Percentiles rank a stretch among this genome's conserved stretches.
These are phyloP conservation scores for Diplodia seriata DNA, from an alignment of 2,329 filamentous ascomycete genomes.

Conservation along the genomic window DNA sequence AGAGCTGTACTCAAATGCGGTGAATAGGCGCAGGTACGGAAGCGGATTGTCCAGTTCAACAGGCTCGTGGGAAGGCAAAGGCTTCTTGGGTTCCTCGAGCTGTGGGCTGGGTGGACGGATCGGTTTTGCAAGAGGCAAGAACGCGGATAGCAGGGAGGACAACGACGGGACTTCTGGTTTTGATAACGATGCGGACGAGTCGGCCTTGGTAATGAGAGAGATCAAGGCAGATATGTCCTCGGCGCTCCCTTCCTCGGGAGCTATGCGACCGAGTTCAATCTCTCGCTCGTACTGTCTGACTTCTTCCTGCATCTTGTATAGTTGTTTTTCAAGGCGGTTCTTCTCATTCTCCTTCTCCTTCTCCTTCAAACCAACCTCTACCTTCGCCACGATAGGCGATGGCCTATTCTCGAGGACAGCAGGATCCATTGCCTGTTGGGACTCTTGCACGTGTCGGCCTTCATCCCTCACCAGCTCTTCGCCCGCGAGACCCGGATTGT, in stretches of 20 bases:
- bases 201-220: conserved; percentile 33
- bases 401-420: conserved; percentile 21
- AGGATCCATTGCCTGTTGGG: not conserved
- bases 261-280: conserved; percentile 41
- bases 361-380: conserved; percentile 17
- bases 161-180: conserved; percentile 39
- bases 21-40: conserved; percentile 75
- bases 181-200: not conserved
- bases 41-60: conserved; percentile 70
- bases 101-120: conserved; percentile 42
- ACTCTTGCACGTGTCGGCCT: not conserved
- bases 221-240: conserved; percentile 36
- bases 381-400: conserved; percentile 35
- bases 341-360: conserved; percentile 42
- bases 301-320: conserved; percentile 44
- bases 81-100: conserved; percentile 43
- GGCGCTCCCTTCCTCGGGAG: conserved; percentile 1
- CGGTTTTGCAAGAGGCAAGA: conserved; percentile 48
- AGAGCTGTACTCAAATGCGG: conserved; percentile 68
- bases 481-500: not conserved
- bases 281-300: conserved; percentile 42
- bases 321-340: conserved; percentile 40
- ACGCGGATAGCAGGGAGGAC: conserved; percentile 48
- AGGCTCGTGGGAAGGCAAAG: conserved; percentile 67
- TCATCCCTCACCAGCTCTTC: not conserved